These are phyloP conservation scores for Cercospora zeae-maydis DNA, from an alignment of 2,329 filamentous ascomycete genomes.

Conservation along the genomic window DNA sequence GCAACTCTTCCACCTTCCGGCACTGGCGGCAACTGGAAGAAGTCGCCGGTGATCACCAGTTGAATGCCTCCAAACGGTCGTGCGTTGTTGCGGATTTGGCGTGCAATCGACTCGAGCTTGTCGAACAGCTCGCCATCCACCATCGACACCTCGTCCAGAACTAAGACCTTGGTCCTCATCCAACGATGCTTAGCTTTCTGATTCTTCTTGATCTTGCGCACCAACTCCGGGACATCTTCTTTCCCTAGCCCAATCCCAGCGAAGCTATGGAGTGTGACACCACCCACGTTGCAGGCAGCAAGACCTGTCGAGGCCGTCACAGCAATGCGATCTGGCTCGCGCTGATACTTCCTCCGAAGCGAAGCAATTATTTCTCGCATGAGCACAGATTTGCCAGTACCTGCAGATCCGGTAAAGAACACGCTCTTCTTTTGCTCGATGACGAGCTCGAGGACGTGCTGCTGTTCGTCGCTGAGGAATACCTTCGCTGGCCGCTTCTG, in stretches of 20 bases:
- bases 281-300: conserved; percentile 93
- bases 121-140: conserved; percentile 96
- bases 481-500: conserved; percentile 54
- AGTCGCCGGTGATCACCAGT: conserved; percentile 91
- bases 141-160: conserved; percentile 98
- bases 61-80: conserved; percentile 95
- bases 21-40: conserved; percentile 94
- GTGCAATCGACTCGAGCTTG: conserved; percentile 85
- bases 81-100: conserved; percentile 82
- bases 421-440: conserved; percentile 78
- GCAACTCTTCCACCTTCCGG: conserved; percentile 70
- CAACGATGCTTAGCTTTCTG: conserved; percentile 83
- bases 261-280: conserved; percentile 94
- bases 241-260: conserved; percentile 93
- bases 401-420: conserved; percentile 94
- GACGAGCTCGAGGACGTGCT: conserved; percentile 77
- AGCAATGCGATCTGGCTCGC: conserved; percentile 79
- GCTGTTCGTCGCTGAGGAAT: conserved; percentile 81
- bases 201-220: conserved; percentile 89
- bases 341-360: conserved; percentile 69
- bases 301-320: conserved; percentile 94
- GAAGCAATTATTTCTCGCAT: conserved; percentile 86
- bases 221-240: conserved; percentile 71
- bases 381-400: conserved; percentile 93
- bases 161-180: conserved; percentile 79